Conservation (phyloP, 1,139 yeast species). For the Petasospora fabianii region DNA sequence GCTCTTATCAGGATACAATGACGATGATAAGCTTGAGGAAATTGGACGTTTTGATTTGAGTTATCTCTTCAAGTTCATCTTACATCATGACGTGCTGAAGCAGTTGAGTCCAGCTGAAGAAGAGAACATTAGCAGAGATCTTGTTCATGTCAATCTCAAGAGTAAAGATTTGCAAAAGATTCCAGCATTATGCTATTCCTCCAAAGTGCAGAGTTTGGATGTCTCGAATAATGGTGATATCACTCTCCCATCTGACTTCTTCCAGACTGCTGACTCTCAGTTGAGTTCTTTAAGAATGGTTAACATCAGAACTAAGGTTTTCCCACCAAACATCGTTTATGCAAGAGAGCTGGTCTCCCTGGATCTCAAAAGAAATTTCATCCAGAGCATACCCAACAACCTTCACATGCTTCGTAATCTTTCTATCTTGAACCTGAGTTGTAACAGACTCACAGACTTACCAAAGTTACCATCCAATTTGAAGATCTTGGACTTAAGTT, state of each 20-base stretch:
- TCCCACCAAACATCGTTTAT: slow-evolving; percentile 70
- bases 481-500: slow-evolving; percentile 66
- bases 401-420: slow-evolving; percentile 52
- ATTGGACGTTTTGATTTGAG: slow-evolving; percentile 88
- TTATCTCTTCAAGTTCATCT: slow-evolving; percentile 78
- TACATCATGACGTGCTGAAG: slow-evolving; percentile 68
- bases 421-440: slow-evolving; percentile 57
- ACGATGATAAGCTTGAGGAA: slow-evolving; percentile 68
- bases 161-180: slow-evolving; percentile 77
- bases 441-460: slow-evolving; percentile 64
- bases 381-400: slow-evolving; percentile 57
- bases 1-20: slow-evolving; percentile 75
- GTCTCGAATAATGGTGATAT: slow-evolving; percentile 88
- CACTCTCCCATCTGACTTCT: slow-evolving; percentile 77
- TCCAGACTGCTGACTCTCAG: slow-evolving; percentile 70
- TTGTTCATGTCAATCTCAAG: slow-evolving; percentile 70
- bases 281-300: slow-evolving; percentile 65
- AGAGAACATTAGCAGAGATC: slow-evolving; percentile 57
- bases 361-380: slow-evolving; percentile 75
- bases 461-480: slow-evolving; percentile 61
- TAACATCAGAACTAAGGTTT: slow-evolving; percentile 66
- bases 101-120: slow-evolving; percentile 69
- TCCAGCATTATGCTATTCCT: slow-evolving; percentile 79
- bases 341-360: slow-evolving; percentile 66
- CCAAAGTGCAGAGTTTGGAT: slow-evolving; percentile 77